Conservation (phyloP, 2,329 filamentous ascomycete species). For the Fusarium chlamydosporum region DNA sequence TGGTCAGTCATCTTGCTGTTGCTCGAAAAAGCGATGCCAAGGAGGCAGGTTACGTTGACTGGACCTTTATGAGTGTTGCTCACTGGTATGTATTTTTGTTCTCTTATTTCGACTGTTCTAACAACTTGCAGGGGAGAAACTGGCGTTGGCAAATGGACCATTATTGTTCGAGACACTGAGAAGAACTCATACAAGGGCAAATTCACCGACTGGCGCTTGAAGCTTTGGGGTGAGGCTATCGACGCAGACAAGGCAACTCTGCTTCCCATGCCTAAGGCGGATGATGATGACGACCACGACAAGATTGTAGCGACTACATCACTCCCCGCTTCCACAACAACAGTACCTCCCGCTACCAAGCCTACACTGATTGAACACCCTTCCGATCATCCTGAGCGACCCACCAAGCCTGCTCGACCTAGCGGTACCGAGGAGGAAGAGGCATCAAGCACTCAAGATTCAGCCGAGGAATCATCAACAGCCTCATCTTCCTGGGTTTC, state of each 20-base stretch:
- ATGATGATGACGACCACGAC: slow-evolving; percentile 88
- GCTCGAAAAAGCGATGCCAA: slow-evolving; percentile 78
- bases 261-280: slow-evolving; percentile 84
- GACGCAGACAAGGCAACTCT: slow-evolving; percentile 79
- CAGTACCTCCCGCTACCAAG: slow-evolving; percentile 63
- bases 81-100: slow-evolving; percentile 78
- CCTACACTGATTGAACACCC: slow-evolving; percentile 63
- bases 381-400: slow-evolving; percentile 75
- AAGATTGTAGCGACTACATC: slow-evolving; percentile 68
- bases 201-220: slow-evolving; percentile 93
- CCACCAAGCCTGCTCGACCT: slow-evolving; percentile 64
- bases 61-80: slow-evolving; percentile 99
- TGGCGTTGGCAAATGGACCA: slow-evolving; percentile 89
- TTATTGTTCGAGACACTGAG: slow-evolving; percentile 87
- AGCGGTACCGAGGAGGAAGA: slow-evolving; percentile 49
- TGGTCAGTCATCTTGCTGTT: slow-evolving; percentile 87
- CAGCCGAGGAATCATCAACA: slow-evolving; percentile 58
- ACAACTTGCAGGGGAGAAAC: slow-evolving; percentile 79
- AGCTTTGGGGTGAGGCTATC: slow-evolving; percentile 91
- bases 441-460: slow-evolving; percentile 52
- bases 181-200: slow-evolving; percentile 82
- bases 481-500: slow-evolving; percentile 82
- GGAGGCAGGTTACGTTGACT: slow-evolving; percentile 83
- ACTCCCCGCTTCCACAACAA: slow-evolving; percentile 74
- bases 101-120: slow-evolving; percentile 42